Evolutionary conservation across 2,329 filamentous ascomycete species (phyloP), one percentile per base, ranked within the genome.

Genomic region (Botrytis elliptica): DNA sequence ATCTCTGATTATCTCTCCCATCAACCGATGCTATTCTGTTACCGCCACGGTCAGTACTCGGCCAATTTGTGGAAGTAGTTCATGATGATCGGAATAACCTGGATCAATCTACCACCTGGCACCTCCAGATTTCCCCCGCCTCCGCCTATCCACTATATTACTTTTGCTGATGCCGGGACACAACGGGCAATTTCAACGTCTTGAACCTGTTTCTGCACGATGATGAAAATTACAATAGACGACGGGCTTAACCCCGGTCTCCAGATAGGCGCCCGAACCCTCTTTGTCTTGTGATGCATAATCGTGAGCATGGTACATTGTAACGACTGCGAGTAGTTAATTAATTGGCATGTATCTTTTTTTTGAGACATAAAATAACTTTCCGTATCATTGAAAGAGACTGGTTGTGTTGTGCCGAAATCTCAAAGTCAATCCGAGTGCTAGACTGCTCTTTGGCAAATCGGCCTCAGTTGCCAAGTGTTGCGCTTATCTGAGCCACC

Each of bases 201-300:
- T 52, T 25, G 64, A 67, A 52, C 46, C 64, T 67, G 62, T 52
- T 52, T 52, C 64, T 67, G 64, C 44, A 67, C 29, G 33, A 67
- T 67, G 44, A 67, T 52, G 64, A 52, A 52, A 67, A 40, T 29
- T 20, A 25, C 36, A 20, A 67, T 14, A 36, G 64, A 7, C 33
- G 64, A 7, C 33, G 12, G 10, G 12, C 9, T 52, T 67, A 4
- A 18, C 52, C 52, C 52, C n/a, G n/a, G 52, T 33, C n/a, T 57
- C 20, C 1, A n/a, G 22, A 38, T 64, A 52, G 25, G 25, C 33
- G n/a, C 40, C 42, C 10, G 64, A n/a, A 38, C 29, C 29, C 33
- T 38, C 33, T 25, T 9, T 16, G 36, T 18, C 4, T 33, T 22
- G 29, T 36, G 44, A 2, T 36, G n/a, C 18, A 46, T 25, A 25